phyloP scores from a whole-genome alignment of 2,329 filamentous ascomycete genomes.

The Cryphonectria carpinicola region DNA sequence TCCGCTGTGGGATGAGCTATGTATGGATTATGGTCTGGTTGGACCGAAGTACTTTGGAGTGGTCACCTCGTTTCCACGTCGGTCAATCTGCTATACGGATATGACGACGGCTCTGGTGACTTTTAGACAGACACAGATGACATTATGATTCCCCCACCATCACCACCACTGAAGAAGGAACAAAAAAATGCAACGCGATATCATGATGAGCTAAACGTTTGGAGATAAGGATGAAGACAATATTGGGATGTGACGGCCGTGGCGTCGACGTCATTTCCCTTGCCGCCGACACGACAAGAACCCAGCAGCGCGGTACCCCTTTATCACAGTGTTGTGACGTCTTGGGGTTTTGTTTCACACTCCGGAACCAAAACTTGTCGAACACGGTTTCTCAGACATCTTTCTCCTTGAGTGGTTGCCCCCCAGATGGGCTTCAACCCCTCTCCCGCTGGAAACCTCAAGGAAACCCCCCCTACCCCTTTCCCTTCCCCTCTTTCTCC shows the following conservation, averaged over 20 bases:
- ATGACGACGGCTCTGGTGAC: slow-evolving; percentile 5
- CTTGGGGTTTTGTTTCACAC: slow-evolving; percentile 7
- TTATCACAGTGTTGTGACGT: slow-evolving; percentile 19
- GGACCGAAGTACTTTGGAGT: not conserved
- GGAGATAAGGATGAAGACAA: not conserved
- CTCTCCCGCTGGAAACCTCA: not conserved
- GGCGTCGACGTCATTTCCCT: slow-evolving; percentile 11
- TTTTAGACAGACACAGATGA: slow-evolving; percentile 17
- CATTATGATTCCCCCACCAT: slow-evolving; percentile 24
- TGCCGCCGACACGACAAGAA: slow-evolving; percentile 16
- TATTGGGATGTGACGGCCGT: not conserved
- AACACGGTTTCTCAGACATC: not conserved
- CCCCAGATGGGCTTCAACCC: not conserved
- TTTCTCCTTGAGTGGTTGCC: not conserved
- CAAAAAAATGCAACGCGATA: slow-evolving; percentile 16
- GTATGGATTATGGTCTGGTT: not conserved
- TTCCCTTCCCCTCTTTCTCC: too few relatives aligned
- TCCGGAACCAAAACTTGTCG: slow-evolving; percentile 7
- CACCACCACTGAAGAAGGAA: too few relatives aligned
- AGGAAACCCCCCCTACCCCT: not conserved
- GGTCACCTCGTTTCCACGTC: not conserved
- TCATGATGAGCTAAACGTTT: not conserved
- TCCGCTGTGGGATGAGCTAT: not conserved
- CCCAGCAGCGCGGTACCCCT: slow-evolving; percentile 16
- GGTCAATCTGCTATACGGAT: slow-evolving; percentile 1